Evolutionary conservation across 2,329 filamentous ascomycete genomes (phyloP).

Genomic region (Rhexocercosporidium sp.): DNA sequence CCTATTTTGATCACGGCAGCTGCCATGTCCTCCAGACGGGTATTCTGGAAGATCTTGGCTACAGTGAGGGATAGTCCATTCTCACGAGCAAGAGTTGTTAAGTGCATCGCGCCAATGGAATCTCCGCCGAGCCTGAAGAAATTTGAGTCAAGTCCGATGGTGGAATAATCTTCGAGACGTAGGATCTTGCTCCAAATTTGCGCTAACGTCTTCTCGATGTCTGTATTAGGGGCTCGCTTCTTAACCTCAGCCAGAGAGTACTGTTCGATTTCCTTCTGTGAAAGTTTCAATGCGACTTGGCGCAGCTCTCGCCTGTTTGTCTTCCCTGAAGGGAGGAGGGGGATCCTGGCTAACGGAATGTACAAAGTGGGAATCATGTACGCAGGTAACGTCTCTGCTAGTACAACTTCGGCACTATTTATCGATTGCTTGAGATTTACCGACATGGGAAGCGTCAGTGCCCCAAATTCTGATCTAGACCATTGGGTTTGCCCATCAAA

Average conservation of each 20-base stretch:
- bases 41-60: constrained; percentile 3
- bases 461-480: not conserved
- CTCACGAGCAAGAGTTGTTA: constrained; percentile 47
- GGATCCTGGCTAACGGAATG: constrained; percentile 6
- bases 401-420: not conserved
- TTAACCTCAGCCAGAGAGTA: not conserved
- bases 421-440: not conserved
- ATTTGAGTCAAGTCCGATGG: constrained; percentile 38
- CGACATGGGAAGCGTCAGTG: not conserved
- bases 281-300: not conserved
- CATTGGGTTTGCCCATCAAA: not conserved
- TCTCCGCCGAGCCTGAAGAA: constrained; percentile 47
- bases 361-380: constrained; percentile 17
- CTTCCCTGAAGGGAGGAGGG: constrained; percentile 11
- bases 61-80: constrained; percentile 36
- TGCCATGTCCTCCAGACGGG: constrained; percentile 1
- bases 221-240: not conserved
- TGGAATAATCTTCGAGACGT: not conserved
- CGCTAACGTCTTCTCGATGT: not conserved
- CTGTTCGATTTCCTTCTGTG: not conserved
- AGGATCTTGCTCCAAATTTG: constrained; percentile 2
- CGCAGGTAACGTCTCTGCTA: constrained; percentile 1
- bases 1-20: not conserved
- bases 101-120: constrained; percentile 46
- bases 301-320: constrained; percentile 9